Evolutionary conservation across 176 grass and related monocot genomes (phyloP), one percentile per base, ranked within the genome.

Genomic region (Oryza nivara): DNA sequence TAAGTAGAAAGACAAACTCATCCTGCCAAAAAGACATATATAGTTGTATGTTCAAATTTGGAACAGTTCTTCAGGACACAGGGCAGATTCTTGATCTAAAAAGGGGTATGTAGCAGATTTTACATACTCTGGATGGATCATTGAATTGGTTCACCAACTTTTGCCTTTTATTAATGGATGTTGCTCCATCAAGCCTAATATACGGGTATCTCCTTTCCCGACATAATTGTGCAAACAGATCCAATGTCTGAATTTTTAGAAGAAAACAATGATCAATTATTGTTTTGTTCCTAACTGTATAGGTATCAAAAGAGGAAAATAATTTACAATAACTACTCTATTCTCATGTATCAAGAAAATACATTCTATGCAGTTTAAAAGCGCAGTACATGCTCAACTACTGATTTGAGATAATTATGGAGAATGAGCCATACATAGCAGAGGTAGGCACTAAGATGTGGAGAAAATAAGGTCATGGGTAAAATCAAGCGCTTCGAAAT

Each of bases 161-260:
- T 86, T 98, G 93, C 80, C 96, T 95, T 89, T 98, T 98, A 83
- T 79, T 90, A 87, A 98, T 95, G 41, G 96, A 98, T 80, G 96
- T 98, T 79, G 91, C 40, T 86, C 96, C 96, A 71, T 98, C 96
- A 86, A 98, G 91, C 77, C 96, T 95, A 81, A 95, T 61, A 87
- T 65, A 92, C 34, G 96, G 96, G 71, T 98, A 98, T 77, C 89
- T 91, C 89, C 96, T 93, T 90, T 98, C 96, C 72, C 96, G 93
- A 30, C 96, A 98, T 82, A 98, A 82, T 93, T 98, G 93, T 77
- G 88, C 93, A 92, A 98, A 98, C 34, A 98, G 81, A 90, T 98
- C 91, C 60, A 98, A 74, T 14, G 96, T 98, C 96, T 98, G 80
- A 80, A 87, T 34, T 83, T 74, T 80, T 34, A 65, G 32, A 83